Conservation (phyloP, 2,329 filamentous ascomycete species). For the Gnomoniopsis smithogilvyi region DNA sequence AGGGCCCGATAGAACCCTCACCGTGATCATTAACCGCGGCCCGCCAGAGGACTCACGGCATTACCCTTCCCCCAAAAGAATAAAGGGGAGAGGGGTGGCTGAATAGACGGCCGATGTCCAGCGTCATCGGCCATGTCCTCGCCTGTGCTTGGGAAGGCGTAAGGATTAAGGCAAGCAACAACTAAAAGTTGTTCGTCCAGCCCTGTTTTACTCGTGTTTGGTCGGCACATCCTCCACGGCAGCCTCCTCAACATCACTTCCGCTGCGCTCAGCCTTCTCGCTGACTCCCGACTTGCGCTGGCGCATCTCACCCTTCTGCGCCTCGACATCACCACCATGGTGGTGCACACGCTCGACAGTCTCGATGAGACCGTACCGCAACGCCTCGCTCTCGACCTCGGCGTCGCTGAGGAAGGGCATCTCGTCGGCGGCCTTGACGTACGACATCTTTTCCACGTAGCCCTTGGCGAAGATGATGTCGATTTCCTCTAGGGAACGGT, state of each 20-base stretch:
- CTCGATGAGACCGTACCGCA: conserved; percentile 27
- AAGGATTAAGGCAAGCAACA: no score
- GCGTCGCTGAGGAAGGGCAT: conserved; percentile 49
- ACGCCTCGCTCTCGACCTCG: conserved; percentile 50
- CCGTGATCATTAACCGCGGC: no score
- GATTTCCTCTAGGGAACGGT: conserved; percentile 63
- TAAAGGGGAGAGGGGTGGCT: no score
- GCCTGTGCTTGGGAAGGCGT: no score
- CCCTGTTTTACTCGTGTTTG: neutral
- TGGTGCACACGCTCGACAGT: conserved; percentile 17
- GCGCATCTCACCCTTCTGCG: conserved; percentile 8
- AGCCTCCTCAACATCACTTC: conserved; percentile 8
- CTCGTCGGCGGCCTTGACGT: conserved; percentile 55
- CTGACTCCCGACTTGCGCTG: conserved; percentile 4
- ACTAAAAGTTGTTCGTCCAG: no score
- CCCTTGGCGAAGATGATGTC: conserved; percentile 61
- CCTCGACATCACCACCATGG: conserved; percentile 1
- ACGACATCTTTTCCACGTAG: conserved; percentile 54
- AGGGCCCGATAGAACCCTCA: no score
- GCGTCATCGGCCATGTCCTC: no score
- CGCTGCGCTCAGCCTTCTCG: conserved; percentile 13
- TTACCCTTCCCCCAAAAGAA: no score
- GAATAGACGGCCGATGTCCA: no score
- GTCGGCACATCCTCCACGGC: neutral
- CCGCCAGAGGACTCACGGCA: no score